Evolutionary conservation across 106 monocot genomes (phyloP), one percentile per base, ranked within the genome.

Genomic region (Chionographis japonica): DNA sequence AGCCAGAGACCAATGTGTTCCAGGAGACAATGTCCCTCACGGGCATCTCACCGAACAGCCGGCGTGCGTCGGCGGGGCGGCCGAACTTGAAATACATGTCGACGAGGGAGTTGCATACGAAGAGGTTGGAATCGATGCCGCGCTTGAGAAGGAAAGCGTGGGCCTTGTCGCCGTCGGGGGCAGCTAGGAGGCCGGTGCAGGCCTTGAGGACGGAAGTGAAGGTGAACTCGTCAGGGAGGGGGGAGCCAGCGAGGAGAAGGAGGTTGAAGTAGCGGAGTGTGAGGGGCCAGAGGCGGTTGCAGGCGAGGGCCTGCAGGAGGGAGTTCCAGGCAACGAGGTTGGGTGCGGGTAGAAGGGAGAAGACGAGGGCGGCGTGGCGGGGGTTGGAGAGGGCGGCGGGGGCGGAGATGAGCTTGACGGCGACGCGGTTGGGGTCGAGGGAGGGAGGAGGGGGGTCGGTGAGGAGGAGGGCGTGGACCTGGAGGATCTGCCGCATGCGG

Each of bases 71-170:
- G 5, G 4, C 39, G 8, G 40, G 35, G 16, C 49, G 59, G 53
- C 75, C 75, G n/a, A 80, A 55, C 54, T 80, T 80, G 17, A 74
- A 80, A 65, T 70, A 75, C 75, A 75, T 70, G 50, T 80, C 69
- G 19, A 75, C 20, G 19, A 80, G 69, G 43, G 75, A 64, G 37
- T 79, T 79, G 46, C 51, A 11, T 4, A 79, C 58, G 56, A 62
- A 74, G 50, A 74, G 49, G 41, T 79, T 68, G 57, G 40, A 56
- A 8, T 9, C 63, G 12, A 60, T 3, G 51, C 80, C 80, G 17
- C 60, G 65, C 37, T 12, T 40, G 36, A 74, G 4, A 8, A 80
- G 2, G 35, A 58, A 57, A 13, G 65, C 58, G 50, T 75, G 80
- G 2, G 65, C 18, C 13, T 62, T 68, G 15, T 73, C 68, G 40